Percentiles rank a stretch among this genome's conserved stretches.
These are phyloP conservation scores for Penicillium sp. DNA, from an alignment of 2,329 filamentous ascomycete species.

Conservation along the genomic window DNA sequence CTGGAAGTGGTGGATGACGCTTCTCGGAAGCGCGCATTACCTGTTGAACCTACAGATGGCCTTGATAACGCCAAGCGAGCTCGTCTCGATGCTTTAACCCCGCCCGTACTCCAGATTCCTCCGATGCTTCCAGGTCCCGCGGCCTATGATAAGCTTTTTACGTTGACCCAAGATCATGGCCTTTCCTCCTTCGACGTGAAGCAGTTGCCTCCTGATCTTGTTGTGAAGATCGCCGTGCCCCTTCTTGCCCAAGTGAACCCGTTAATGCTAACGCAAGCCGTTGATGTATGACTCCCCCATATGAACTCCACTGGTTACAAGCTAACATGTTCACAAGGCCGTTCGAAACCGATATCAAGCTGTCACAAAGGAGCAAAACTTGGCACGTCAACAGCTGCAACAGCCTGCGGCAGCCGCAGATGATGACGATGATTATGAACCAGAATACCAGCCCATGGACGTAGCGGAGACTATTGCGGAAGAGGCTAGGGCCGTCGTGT, in stretches of 20 bases:
- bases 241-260: conserved; percentile 72
- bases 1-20: conserved; percentile 77
- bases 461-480: conserved; percentile 24
- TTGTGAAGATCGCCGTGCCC: conserved; percentile 77
- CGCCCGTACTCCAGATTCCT: conserved; percentile 57
- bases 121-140: conserved; percentile 73
- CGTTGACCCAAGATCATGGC: conserved; percentile 72
- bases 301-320: neutral
- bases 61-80: conserved; percentile 80
- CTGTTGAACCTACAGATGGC: conserved; percentile 68
- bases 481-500: conserved; percentile 68
- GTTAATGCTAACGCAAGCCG: conserved; percentile 67
- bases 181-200: conserved; percentile 81
- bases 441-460: conserved; percentile 76
- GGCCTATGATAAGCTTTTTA: conserved; percentile 81
- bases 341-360: conserved; percentile 41
- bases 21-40: conserved; percentile 70
- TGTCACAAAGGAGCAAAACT: conserved; percentile 37
- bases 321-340: conserved; percentile 27
- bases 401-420: conserved; percentile 43
- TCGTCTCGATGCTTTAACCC: conserved; percentile 59
- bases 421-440: conserved; percentile 92
- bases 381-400: conserved; percentile 32
- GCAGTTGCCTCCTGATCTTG: conserved; percentile 70
- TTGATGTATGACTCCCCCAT: conserved; percentile 57